These are phyloP conservation scores for Setaria italica DNA, from an alignment of 202 grass and related monocot species.

Conservation along the genomic window DNA sequence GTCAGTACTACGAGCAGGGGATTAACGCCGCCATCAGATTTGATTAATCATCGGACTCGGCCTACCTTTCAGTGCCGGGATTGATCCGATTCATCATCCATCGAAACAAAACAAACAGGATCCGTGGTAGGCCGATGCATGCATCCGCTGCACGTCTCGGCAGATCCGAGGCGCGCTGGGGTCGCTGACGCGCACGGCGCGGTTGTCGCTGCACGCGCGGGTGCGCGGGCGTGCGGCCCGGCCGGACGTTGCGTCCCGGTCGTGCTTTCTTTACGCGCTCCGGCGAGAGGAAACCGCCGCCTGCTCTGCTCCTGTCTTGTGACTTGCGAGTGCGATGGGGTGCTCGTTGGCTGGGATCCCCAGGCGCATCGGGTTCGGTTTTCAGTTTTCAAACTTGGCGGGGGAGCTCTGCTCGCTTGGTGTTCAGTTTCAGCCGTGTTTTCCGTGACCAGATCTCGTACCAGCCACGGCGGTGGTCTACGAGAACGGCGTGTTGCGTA, in stretches of 20 bases:
- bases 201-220: background rate
- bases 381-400: no score
- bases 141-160: background rate
- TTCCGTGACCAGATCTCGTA: no score
- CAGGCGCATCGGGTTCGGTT: background rate
- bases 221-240: no score
- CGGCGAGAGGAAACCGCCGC: constrained; percentile 1
- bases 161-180: constrained; percentile 40
- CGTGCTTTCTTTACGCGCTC: background rate
- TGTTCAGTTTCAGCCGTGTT: no score
- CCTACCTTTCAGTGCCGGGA: constrained; percentile 34
- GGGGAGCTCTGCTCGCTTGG: no score
- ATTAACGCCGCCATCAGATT: background rate
- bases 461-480: no score
- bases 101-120: background rate
- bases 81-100: background rate
- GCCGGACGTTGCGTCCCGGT: no score
- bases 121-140: background rate
- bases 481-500: background rate
- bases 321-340: background rate
- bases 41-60: background rate
- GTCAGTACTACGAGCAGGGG: background rate
- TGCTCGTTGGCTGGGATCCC: background rate
- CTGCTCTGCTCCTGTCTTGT: background rate
- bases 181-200: background rate